Percentiles rank a stretch among this genome's conserved stretches.
Evolutionary conservation across 2,329 filamentous ascomycete species (phyloP).

Genomic region (Alternaria gaisen): DNA sequence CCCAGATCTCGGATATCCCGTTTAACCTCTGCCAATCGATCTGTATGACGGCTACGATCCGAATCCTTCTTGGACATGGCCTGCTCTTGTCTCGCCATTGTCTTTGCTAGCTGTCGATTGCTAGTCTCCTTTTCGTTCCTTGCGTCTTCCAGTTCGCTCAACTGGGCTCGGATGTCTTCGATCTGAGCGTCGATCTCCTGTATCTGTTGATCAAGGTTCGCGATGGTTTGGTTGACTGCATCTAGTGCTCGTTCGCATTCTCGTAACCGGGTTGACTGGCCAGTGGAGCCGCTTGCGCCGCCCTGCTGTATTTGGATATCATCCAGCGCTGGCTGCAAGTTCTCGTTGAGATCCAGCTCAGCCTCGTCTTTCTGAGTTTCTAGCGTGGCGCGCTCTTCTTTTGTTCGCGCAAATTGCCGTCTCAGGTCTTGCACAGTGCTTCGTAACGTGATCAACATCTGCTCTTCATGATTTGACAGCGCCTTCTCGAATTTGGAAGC

Average conservation of each 20-base stretch:
- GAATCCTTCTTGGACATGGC: conserved; percentile 91
- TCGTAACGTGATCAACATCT: conserved; percentile 76
- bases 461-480: conserved; percentile 82
- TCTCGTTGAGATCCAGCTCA: conserved; percentile 88
- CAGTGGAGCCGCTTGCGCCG: conserved; percentile 65
- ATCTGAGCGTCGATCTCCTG: conserved; percentile 77
- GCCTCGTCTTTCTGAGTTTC: conserved; percentile 83
- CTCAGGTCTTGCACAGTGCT: conserved; percentile 75
- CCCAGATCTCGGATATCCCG: conserved; percentile 93
- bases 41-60: conserved; percentile 80
- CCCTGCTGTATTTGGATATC: conserved; percentile 65
- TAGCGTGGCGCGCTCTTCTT: conserved; percentile 75
- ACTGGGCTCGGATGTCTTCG: conserved; percentile 64
- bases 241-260: conserved; percentile 84
- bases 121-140: conserved; percentile 72
- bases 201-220: conserved; percentile 73
- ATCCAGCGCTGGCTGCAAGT: conserved; percentile 85
- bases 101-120: conserved; percentile 77
- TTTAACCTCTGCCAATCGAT: conserved; percentile 80
- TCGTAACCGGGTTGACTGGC: conserved; percentile 67
- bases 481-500: conserved; percentile 91
- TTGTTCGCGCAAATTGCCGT: conserved; percentile 78
- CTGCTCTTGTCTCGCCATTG: conserved; percentile 87
- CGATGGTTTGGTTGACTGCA: conserved; percentile 74
- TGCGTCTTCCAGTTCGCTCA: conserved; percentile 67